Evolutionary conservation across 805 yeast genomes (phyloP), one percentile per base, ranked within the genome.

Genomic region (Priceomyces castillae): DNA sequence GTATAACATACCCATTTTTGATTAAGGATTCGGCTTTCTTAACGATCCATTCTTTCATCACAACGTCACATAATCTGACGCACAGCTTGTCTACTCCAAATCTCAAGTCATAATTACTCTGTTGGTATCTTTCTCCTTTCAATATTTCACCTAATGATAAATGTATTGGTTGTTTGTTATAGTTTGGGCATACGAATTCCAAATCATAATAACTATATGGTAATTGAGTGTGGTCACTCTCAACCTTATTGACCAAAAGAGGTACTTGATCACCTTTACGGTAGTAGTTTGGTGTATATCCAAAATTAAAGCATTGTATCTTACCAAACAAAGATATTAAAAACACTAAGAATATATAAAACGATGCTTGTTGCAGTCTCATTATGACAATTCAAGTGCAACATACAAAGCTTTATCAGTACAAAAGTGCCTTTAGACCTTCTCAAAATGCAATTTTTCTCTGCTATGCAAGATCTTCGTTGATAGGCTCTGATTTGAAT

Each of bases 71-170:
- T 14, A 88, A 61, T 34, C 82, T 65, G 39, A 67, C 70, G 62
- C 96, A 89, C 0, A 78, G 73, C 34, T 73, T 69, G 55, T 86
- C 95, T n/a, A 73, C 59, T 11, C 80, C 84, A 58, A 87, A 85
- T 2, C 52, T 47, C 35, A 89, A 65, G n/a, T 73, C 66, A 54
- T 86, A 86, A 48, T 82, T 87, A 30, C 90, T 81, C 48, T 78
- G 81, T 83, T 86, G 81, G 39, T 84, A 77, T 41, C 95, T 67
- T 56, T 89, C 96, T 11, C 96, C 96, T 41, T 84, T 73, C 42
- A 89, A 69, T 15, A 90, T 81, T 53, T 86, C 92, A 12, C 90
- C 87, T 17, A 89, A 60, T 4, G 90, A 83, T 36, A 86, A 60
- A 50, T 82, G 84, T 15, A 84, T 64, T 2, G 86, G 82, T 45